A percentile compares a stretch with the other conserved stretches of the same genome.
Evolutionary conservation across 2,329 filamentous ascomycete genomes (phyloP).

Genomic region (Cordyceps militaris): DNA sequence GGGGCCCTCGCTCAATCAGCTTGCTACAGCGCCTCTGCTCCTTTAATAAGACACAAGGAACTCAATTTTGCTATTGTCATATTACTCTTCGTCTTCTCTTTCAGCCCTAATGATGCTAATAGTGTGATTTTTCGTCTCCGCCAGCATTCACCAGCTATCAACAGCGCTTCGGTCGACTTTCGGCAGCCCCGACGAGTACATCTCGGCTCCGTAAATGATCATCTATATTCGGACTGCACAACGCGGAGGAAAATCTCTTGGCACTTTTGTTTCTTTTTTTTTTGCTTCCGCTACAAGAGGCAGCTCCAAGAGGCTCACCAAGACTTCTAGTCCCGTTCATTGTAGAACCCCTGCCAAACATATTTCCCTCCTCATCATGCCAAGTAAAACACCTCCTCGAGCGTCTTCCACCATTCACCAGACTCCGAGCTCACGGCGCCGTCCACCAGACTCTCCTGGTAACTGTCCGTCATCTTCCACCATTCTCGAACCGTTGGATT

Average conservation of each 20-base stretch:
- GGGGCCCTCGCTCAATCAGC: not conserved
- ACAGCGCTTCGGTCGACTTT: too few relatives aligned
- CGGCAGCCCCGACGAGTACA: too few relatives aligned
- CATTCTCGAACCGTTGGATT: slow-evolving; percentile 69
- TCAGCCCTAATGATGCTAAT: too few relatives aligned
- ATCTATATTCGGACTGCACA: too few relatives aligned
- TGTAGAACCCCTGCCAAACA: not conserved
- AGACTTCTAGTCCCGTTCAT: not conserved
- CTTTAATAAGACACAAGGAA: not conserved
- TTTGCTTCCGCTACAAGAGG: too few relatives aligned
- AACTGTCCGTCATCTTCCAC: slow-evolving; percentile 75
- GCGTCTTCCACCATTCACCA: slow-evolving; percentile 60
- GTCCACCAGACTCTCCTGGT: slow-evolving; percentile 59
- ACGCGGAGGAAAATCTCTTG: too few relatives aligned
- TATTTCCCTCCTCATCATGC: slow-evolving; percentile 25
- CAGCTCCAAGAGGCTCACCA: too few relatives aligned
- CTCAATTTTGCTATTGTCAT: not conserved
- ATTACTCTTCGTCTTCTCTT: too few relatives aligned
- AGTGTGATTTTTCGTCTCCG: too few relatives aligned
- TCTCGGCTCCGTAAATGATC: too few relatives aligned
- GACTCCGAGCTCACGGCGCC: slow-evolving; percentile 53
- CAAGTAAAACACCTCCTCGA: slow-evolving; percentile 63
- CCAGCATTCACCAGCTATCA: too few relatives aligned
- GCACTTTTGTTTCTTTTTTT: too few relatives aligned
- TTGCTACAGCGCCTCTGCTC: not conserved